phyloP scores from a whole-genome alignment of 495 filamentous ascomycete genomes.

The Penicillium riverlandense region DNA sequence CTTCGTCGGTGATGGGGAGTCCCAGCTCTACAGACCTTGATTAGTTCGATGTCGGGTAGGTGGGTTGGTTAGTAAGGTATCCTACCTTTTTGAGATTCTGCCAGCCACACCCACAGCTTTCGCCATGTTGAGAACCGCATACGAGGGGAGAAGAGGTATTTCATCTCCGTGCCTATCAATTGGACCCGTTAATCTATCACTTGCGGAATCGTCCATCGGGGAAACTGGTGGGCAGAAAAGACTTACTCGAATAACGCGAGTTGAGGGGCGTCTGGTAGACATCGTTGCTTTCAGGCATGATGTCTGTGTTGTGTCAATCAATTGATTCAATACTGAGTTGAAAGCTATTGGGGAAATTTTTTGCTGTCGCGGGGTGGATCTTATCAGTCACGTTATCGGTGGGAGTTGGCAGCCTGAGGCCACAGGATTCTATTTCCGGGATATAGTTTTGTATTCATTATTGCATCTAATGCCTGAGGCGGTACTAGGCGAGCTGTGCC shows the following conservation, averaged over 20 bases:
- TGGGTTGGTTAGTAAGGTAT: neutral
- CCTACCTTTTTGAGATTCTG: slow-evolving; percentile 69
- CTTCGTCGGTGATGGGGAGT: slow-evolving; percentile 58
- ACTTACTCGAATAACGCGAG: slow-evolving; percentile 64
- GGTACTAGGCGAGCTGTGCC: slow-evolving; percentile 25
- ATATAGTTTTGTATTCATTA: too few relatives aligned
- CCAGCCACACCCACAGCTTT: slow-evolving; percentile 74
- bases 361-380: slow-evolving; percentile 22
- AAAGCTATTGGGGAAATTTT: slow-evolving; percentile 28
- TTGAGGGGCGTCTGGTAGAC: slow-evolving; percentile 67
- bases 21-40: slow-evolving; percentile 36
- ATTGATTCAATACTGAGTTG: slow-evolving; percentile 14
- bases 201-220: neutral
- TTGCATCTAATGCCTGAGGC: too few relatives aligned
- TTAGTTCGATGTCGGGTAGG: slow-evolving; percentile 14
- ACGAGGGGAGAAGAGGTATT: slow-evolving; percentile 61
- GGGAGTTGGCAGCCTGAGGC: neutral
- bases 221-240: slow-evolving; percentile 1
- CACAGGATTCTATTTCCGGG: neutral
- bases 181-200: slow-evolving; percentile 9
- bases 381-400: slow-evolving; percentile 42
- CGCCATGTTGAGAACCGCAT: slow-evolving; percentile 71
- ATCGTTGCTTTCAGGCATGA: slow-evolving; percentile 56
- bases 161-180: slow-evolving; percentile 40
- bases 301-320: slow-evolving; percentile 15